Evolutionary conservation across 768 basidiomycete genomes (phyloP).

Genomic region (Rhodotorula babjevae): DNA sequence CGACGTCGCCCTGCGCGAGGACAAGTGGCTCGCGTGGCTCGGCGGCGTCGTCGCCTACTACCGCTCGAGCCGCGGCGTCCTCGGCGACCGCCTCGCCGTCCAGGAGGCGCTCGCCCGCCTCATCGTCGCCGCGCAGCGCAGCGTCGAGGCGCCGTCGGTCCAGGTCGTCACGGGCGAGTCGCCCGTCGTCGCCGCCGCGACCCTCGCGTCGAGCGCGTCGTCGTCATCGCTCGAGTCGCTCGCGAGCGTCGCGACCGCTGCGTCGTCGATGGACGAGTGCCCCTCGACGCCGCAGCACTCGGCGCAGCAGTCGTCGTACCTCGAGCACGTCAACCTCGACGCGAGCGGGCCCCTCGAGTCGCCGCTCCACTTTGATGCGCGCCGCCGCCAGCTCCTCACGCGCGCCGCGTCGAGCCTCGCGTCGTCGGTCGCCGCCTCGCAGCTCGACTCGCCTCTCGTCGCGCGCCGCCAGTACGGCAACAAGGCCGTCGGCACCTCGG

Average conservation of each 20-base stretch:
- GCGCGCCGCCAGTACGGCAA: background rate
- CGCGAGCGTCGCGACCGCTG: background rate
- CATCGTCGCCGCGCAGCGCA: conserved; percentile 19
- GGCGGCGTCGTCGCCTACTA: conserved; percentile 13
- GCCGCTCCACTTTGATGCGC: background rate
- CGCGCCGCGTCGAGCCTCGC: conserved; percentile 4
- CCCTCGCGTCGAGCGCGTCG: conserved; percentile 4
- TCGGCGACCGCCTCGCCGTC: conserved; percentile 27
- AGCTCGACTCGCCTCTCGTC: conserved; percentile 5
- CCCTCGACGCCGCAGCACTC: conserved; percentile 1
- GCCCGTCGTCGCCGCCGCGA: background rate
- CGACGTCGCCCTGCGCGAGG: conserved; percentile 61
- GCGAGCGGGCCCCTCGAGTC: conserved; percentile 27
- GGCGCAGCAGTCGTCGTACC: background rate
- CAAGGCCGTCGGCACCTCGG: background rate
- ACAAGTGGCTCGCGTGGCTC: conserved; percentile 40
- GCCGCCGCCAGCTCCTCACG: background rate
- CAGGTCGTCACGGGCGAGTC: background rate
- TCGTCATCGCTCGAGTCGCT: conserved; percentile 6
- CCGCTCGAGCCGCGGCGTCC: conserved; percentile 12
- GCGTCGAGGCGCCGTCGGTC: background rate
- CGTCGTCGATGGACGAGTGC: background rate
- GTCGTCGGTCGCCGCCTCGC: background rate
- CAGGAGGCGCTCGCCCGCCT: conserved; percentile 32
- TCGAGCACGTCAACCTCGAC: conserved; percentile 20